Percentiles rank a stretch among this genome's conserved stretches.
Conservation (phyloP, 768 basidiomycete genomes). For the Lepiota subincarnata region DNA sequence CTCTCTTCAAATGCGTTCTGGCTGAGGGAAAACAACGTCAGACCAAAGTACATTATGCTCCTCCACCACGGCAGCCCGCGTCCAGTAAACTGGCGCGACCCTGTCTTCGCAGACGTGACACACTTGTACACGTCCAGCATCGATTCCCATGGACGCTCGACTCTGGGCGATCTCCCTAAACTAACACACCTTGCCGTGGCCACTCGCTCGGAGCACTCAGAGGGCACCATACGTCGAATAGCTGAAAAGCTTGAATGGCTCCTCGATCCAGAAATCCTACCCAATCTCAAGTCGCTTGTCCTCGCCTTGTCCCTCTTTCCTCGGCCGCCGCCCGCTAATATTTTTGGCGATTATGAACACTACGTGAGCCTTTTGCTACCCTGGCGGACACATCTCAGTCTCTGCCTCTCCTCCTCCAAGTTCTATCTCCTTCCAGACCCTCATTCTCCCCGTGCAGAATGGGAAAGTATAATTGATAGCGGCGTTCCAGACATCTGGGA, state of each 20-base stretch:
- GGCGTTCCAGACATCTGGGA: conserved; percentile 1
- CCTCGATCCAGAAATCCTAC: neutral
- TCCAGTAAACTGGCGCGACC: conserved; percentile 30
- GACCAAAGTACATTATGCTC: conserved; percentile 26
- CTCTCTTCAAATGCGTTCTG: conserved; percentile 31
- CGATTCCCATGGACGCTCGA: conserved; percentile 25
- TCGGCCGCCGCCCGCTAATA: neutral
- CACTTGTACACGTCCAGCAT: conserved; percentile 32
- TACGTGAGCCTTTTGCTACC: conserved; percentile 1
- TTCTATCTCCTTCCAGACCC: conserved; percentile 10
- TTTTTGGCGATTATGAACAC: neutral
- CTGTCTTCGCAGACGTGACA: conserved; percentile 28
- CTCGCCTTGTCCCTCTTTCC: conserved; percentile 7
- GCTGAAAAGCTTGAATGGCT: conserved; percentile 8
- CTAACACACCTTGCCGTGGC: conserved; percentile 32
- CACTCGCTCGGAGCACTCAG: conserved; percentile 22
- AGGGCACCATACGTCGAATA: conserved; percentile 4
- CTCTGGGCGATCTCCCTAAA: conserved; percentile 26
- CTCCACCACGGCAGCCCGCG: conserved; percentile 30
- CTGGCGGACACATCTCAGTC: conserved; percentile 5
- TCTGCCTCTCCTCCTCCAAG: neutral
- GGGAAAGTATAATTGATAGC: conserved; percentile 3
- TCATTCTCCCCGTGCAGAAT: neutral
- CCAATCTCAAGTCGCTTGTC: neutral
- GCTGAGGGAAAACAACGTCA: conserved; percentile 28